phyloP scores from a whole-genome alignment of 2,329 filamentous ascomycete species.

The Alternaria ethzedia region DNA sequence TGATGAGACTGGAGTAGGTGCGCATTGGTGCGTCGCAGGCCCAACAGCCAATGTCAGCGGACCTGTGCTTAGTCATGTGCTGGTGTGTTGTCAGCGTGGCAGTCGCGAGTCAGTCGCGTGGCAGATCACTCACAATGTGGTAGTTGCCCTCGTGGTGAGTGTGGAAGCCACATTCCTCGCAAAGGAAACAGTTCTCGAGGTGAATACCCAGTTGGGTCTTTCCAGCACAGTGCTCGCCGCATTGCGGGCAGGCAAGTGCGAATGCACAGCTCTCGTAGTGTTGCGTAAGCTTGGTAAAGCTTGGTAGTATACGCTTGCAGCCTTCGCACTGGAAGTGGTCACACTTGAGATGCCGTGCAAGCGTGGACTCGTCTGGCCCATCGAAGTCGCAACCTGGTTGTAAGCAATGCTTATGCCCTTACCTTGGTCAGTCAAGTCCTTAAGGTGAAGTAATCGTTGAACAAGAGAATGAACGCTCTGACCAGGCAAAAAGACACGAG shows the following conservation, averaged over 20 bases:
- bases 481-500: background rate
- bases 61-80: constrained; percentile 39
- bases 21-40: constrained; percentile 29
- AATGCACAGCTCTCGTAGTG: constrained; percentile 32
- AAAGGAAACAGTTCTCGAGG: constrained; percentile 29
- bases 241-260: constrained; percentile 27
- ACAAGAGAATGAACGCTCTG: background rate
- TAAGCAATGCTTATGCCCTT: constrained; percentile 41
- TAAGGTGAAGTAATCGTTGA: background rate
- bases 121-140: constrained; percentile 25
- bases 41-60: constrained; percentile 32
- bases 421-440: background rate
- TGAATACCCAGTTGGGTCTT: constrained; percentile 27
- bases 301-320: constrained; percentile 37
- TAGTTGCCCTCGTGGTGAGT: constrained; percentile 31
- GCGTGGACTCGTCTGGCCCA: constrained; percentile 14
- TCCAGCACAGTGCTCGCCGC: constrained; percentile 24
- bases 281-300: constrained; percentile 33
- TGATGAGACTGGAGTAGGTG: constrained; percentile 36
- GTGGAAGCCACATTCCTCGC: constrained; percentile 26
- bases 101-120: background rate
- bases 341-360: constrained; percentile 33
- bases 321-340: constrained; percentile 43
- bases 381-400: constrained; percentile 44
- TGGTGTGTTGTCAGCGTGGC: constrained; percentile 12